A percentile compares a stretch with the other conserved stretches of the same genome.
Conservation (phyloP, 495 filamentous ascomycete genomes). For the Xylaria longipes region DNA sequence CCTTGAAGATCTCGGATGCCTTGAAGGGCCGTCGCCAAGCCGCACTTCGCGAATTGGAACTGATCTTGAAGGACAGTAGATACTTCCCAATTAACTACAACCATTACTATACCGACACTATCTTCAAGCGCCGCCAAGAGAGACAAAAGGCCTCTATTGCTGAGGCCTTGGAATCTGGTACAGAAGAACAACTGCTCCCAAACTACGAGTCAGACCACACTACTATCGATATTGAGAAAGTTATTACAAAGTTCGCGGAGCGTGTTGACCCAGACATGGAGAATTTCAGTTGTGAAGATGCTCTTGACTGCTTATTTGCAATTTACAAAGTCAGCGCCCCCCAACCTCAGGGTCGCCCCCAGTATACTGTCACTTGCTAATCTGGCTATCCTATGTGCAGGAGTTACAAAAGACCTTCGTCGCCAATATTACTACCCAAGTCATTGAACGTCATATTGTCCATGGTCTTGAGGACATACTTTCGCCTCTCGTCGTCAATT, state of each 20-base stretch:
- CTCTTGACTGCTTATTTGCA: conserved; percentile 41
- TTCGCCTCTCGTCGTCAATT: conserved; percentile 34
- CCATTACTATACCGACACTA: conserved; percentile 36
- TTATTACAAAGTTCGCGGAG: background rate
- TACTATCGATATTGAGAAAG: background rate
- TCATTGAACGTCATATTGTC: conserved; percentile 42
- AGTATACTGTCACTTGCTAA: background rate
- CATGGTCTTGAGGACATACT: conserved; percentile 38
- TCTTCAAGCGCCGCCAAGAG: conserved; percentile 28
- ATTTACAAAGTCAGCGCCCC: conserved; percentile 44
- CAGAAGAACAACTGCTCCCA: background rate
- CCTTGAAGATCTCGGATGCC: background rate
- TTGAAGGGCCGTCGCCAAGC: conserved; percentile 3
- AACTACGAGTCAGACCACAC: background rate
- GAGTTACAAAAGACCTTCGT: conserved; percentile 44
- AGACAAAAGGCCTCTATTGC: background rate
- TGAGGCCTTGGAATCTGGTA: background rate
- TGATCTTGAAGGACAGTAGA: conserved; percentile 26
- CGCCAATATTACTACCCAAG: conserved; percentile 46
- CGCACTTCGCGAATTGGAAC: conserved; percentile 25
- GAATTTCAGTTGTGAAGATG: conserved; percentile 42
- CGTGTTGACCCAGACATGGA: conserved; percentile 41
- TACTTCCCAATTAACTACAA: conserved; percentile 38
- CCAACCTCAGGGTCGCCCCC: background rate
- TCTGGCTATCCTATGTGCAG: conserved; percentile 26